Evolutionary conservation across 208 protist species (phyloP).

Genomic region (Acanthamoeba sp.): DNA sequence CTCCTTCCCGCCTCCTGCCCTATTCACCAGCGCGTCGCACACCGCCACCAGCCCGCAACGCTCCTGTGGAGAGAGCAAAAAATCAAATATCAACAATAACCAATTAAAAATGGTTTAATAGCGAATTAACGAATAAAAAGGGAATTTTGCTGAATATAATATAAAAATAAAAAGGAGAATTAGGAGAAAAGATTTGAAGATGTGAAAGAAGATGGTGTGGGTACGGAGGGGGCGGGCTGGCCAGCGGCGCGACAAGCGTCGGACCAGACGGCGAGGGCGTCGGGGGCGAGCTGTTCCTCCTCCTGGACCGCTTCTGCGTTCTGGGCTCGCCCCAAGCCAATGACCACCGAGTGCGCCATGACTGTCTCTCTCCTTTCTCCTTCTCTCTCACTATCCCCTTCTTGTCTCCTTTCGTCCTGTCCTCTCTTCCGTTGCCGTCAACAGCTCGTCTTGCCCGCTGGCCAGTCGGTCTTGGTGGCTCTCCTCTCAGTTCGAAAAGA

Average conservation of each 20-base stretch:
- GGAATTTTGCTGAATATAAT: neutral
- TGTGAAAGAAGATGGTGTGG: too few species aligned
- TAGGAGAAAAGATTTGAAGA: too few species aligned
- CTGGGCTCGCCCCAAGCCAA: too few species aligned
- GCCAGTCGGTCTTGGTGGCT: too few species aligned
- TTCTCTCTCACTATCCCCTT: too few species aligned
- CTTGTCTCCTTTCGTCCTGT: too few species aligned
- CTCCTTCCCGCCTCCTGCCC: neutral
- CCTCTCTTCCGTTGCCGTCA: too few species aligned
- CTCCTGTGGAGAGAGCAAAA: neutral
- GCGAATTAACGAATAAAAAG: neutral
- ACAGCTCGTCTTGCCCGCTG: too few species aligned
- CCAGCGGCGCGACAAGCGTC: neutral
- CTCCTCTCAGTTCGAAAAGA: too few species aligned
- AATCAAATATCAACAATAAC: neutral
- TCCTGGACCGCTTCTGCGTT: neutral
- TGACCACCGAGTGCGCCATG: too few species aligned
- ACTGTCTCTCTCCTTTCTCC: too few species aligned
- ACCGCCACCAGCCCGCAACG: neutral
- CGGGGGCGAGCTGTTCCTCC: neutral
- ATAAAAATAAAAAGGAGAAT: neutral
- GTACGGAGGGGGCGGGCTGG: neutral
- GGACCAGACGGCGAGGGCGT: neutral
- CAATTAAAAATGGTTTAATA: neutral
- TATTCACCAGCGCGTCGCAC: neutral